Conservation (phyloP, 352 stramenopile species). For the Peronospora belbahrii region DNA sequence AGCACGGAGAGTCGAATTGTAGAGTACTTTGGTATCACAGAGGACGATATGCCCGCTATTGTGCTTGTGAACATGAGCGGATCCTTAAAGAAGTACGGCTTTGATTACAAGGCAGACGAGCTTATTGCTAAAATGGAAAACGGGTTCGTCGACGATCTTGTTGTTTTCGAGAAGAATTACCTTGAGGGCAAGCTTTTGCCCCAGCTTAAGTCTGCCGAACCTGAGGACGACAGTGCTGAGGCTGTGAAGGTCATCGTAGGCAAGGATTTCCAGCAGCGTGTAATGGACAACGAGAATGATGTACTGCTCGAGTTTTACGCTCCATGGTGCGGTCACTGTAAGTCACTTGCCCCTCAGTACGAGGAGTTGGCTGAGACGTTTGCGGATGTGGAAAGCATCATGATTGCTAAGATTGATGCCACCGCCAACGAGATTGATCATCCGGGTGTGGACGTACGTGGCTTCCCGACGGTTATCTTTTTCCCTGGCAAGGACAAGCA, state of each 20-base stretch:
- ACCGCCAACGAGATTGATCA: slow-evolving; percentile 94
- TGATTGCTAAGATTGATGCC: slow-evolving; percentile 94
- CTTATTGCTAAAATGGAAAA: slow-evolving; percentile 61
- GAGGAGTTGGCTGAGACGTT: slow-evolving; percentile 87
- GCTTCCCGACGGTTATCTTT: slow-evolving; percentile 94
- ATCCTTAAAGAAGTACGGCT: slow-evolving; percentile 91
- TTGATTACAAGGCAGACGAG: slow-evolving; percentile 65
- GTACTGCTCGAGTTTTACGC: slow-evolving; percentile 90
- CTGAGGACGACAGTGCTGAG: slow-evolving; percentile 80
- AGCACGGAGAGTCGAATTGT: slow-evolving; percentile 86
- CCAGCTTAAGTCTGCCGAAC: slow-evolving; percentile 90
- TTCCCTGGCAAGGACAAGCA: slow-evolving; percentile 88
- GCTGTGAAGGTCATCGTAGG: slow-evolving; percentile 90
- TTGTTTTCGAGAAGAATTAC: slow-evolving; percentile 77
- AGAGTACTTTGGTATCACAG: slow-evolving; percentile 90
- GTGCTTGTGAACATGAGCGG: slow-evolving; percentile 88
- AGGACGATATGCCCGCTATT: slow-evolving; percentile 76
- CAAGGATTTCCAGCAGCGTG: slow-evolving; percentile 87
- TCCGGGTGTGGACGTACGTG: slow-evolving; percentile 81
- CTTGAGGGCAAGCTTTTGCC: slow-evolving; percentile 81
- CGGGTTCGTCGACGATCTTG: slow-evolving; percentile 41
- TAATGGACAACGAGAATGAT: slow-evolving; percentile 84
- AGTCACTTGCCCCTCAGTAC: slow-evolving; percentile 86
- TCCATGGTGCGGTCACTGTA: slow-evolving; percentile 90
- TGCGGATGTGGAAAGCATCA: slow-evolving; percentile 82